Conservation (phyloP, 306 rosid species). For the Citrullus amarus region DNA sequence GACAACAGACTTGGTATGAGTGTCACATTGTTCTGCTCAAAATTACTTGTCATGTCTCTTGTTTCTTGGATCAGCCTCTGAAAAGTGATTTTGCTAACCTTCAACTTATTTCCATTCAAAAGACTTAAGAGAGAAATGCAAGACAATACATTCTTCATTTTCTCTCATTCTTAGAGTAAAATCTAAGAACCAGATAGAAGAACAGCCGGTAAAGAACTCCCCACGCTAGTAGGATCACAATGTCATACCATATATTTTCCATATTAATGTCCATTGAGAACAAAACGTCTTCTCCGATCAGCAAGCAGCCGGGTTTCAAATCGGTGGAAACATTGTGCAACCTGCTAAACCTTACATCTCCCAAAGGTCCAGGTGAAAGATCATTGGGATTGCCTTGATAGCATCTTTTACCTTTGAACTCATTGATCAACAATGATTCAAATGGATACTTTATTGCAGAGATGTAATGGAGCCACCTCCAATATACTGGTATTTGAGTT, state of each 20-base stretch:
- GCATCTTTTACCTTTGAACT: conserved; percentile 49
- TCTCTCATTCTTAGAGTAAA: conserved; percentile 80
- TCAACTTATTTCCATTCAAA: not conserved
- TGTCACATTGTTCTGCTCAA: not conserved
- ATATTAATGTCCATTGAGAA: conserved; percentile 40
- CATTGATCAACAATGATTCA: conserved; percentile 70
- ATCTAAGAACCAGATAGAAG: conserved; percentile 79
- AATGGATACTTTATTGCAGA: conserved; percentile 89
- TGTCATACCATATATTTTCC: conserved; percentile 39
- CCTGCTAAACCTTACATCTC: conserved; percentile 24
- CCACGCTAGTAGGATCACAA: conserved; percentile 72
- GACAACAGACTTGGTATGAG: not conserved
- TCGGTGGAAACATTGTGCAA: conserved; percentile 8
- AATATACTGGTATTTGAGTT: conserved; percentile 41
- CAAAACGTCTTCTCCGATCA: conserved; percentile 60
- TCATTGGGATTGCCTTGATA: conserved; percentile 39
- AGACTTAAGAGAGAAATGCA: not conserved
- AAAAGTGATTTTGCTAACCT: not conserved
- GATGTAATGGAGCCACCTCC: conserved; percentile 80
- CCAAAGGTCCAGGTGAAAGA: conserved; percentile 61
- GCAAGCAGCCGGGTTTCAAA: conserved; percentile 14
- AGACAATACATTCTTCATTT: conserved; percentile 23
- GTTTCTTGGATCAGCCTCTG: not conserved
- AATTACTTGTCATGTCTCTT: not conserved
- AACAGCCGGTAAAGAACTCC: conserved; percentile 69